Evolutionary conservation across 768 basidiomycete species (phyloP), one percentile per base, ranked within the genome.

Genomic region (Hericium rajendrae): DNA sequence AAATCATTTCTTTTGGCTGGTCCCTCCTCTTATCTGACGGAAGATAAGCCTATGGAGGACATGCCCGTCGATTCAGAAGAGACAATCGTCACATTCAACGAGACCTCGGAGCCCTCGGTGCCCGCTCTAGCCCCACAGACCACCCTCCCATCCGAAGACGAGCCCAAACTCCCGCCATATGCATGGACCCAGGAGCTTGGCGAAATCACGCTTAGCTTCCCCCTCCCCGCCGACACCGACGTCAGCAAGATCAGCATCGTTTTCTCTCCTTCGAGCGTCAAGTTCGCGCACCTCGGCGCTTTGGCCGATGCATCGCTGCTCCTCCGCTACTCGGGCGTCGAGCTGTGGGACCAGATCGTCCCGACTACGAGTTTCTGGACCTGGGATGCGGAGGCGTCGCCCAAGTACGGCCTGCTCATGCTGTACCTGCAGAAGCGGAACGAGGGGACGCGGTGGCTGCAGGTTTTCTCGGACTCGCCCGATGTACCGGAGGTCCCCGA

Each of bases 181-280:
- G 91, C 91, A 1, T 99, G 95, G 95, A 90, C 84, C 0, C 95
- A 99, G 66, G 84, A 86, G 4, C 69, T 81, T 1, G 91, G 94
- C 67, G 82, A 89, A 0, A 74, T 98, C 52, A 93, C 90, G 0
- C 70, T 98, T 46, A 85, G 84, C 0, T 84, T 98, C 66, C 83
- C 91, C 5, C 76, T 97, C n/a, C 91, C 91, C 1, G 79, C 87
- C 0, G 75, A 72, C 53, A 88, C 84, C 0, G 69, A 77, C 1
- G 86, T 82, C 58, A 75, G 77, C 22, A 73, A 76, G 48, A 88
- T 95, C 67, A 80, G 76, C 60, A 82, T 91, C 40, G 70, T 74
- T 0, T 86, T 94, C 68, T 80, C 84, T 8, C 72, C 77, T 32
- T 32, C 32, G 4, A 32, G 32, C 32, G 32, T 32, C 32, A 32